These are phyloP conservation scores for Penicillium sp. DNA, from an alignment of 2,329 filamentous ascomycete species.

Conservation along the genomic window DNA sequence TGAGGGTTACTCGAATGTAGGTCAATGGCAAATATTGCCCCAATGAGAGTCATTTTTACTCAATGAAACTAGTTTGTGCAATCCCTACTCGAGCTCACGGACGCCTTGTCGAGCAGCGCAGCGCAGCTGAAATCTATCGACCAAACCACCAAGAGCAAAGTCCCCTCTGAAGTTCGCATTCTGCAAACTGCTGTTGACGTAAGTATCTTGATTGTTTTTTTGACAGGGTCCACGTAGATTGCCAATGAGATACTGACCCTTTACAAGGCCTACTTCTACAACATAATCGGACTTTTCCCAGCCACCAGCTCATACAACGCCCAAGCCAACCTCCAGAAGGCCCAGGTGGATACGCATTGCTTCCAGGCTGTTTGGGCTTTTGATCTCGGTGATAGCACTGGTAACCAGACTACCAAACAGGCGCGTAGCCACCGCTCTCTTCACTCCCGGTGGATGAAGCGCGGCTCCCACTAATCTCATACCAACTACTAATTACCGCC, in stretches of 20 bases:
- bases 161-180: conserved; percentile 9
- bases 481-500: no score
- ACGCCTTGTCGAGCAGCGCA: conserved; percentile 13
- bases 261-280: conserved; percentile 15
- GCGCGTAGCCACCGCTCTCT: background rate
- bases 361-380: conserved; percentile 16
- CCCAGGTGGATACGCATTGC: conserved; percentile 15
- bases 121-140: conserved; percentile 6
- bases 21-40: background rate
- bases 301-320: conserved; percentile 11
- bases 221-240: background rate
- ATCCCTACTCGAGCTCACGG: conserved; percentile 15
- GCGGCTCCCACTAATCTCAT: background rate
- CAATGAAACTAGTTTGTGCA: conserved; percentile 9
- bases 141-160: conserved; percentile 1
- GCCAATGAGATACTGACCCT: conserved; percentile 2
- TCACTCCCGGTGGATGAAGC: conserved; percentile 3
- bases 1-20: conserved; percentile 17
- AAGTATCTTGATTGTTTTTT: background rate
- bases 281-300: conserved; percentile 15
- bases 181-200: conserved; percentile 10
- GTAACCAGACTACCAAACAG: background rate
- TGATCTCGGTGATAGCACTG: conserved; percentile 1
- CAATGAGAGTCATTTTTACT: background rate
- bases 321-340: conserved; percentile 16